A percentile compares a stretch with the other conserved stretches of the same genome.
These are phyloP conservation scores for Murraya paniculata DNA, from an alignment of 345 rosid species.

Conservation along the genomic window DNA sequence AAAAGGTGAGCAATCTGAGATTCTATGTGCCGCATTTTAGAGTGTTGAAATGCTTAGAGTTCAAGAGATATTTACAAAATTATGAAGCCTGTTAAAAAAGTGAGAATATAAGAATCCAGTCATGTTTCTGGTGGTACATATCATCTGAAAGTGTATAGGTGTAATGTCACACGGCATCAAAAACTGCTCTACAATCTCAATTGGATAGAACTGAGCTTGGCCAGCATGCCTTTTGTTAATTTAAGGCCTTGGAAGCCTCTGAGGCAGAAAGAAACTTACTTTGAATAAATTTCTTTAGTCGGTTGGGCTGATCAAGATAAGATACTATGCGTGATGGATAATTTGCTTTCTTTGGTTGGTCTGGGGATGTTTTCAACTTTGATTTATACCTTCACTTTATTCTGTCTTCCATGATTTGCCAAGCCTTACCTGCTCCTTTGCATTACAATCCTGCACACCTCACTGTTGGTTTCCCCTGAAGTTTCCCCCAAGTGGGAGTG, in stretches of 20 bases:
- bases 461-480: background rate
- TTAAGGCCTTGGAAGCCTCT: background rate
- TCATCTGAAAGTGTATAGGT: background rate
- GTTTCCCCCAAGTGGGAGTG: background rate
- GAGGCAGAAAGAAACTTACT: background rate
- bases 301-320: background rate
- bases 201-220: background rate
- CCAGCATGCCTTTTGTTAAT: background rate
- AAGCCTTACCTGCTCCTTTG: background rate
- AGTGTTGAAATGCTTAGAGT: constrained; percentile 16
- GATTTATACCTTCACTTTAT: background rate
- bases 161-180: background rate
- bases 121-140: background rate
- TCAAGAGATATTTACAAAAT: constrained; percentile 11
- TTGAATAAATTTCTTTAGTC: background rate
- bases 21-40: background rate
- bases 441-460: background rate
- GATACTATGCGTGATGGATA: background rate
- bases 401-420: background rate
- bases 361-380: background rate
- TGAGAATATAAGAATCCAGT: background rate
- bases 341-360: background rate
- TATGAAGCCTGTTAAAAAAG: constrained; percentile 7
- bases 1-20: constrained; percentile 15
- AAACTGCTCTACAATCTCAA: background rate